Evolutionary conservation across 2,329 filamentous ascomycete genomes (phyloP), one percentile per base, ranked within the genome.

Genomic region (Fusarium domesticum): DNA sequence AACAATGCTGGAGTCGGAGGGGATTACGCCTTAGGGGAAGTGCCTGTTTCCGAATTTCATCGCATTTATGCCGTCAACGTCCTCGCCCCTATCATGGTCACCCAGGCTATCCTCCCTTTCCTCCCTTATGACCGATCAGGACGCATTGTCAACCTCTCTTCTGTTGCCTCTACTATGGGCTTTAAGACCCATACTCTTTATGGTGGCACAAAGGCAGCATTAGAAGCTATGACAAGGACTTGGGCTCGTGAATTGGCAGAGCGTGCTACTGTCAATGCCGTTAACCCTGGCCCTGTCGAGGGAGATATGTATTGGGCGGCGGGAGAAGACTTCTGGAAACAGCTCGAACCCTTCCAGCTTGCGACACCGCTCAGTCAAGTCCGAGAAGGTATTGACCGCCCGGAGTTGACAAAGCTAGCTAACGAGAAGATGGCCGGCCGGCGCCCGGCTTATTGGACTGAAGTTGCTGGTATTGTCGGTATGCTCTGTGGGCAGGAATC

Each of bases 41-140:
- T 86, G 47, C 79, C 75, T 3, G 56, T 72, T 5, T 74, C 75
- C 11, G 76, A 88, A 56, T 92, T 89, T 68, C 73, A 82, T 33
- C 69, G 74, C 55, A 80, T 83, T 43, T 52, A 86, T 70, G 77
- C 78, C 45, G 76, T 90, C 67, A 92, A 93, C 61, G 87, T 92
- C 11, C 77, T 86, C 6, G 87, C 85, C 0, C 87, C 88, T 1
- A 66, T 92, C 8, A 73, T 91, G 1, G 72, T 92, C n/a, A 76
- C 85, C 20, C 81, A 92, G 66, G 85, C 85, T 2, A 78, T 78
- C 0, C 64, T 80, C 16, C 82, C 81, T 0, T 83, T 83, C 64
- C 74, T 92, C 3, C 87, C 87, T 0, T 68, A 68, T 23, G 83
- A 89, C 65, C 81, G 87, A 37, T 80, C 77, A 25, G 73, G 75